Evolutionary conservation across 2,329 filamentous ascomycete genomes (phyloP).

Genomic region (Aureobasidium lini): DNA sequence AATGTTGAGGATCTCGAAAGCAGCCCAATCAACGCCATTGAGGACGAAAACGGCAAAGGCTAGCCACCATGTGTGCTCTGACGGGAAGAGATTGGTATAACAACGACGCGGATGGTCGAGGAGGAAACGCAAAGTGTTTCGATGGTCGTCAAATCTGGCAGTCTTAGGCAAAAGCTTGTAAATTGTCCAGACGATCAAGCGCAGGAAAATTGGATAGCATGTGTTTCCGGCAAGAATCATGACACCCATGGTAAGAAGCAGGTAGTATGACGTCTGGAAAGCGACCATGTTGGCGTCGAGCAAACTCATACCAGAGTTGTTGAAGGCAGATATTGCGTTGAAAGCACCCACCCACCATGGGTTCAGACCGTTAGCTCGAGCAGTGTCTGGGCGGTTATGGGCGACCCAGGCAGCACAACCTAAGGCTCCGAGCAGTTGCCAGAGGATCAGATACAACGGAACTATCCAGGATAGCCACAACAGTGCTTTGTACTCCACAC

Average conservation of each 20-base stretch:
- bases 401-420: constrained; percentile 56
- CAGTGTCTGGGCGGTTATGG: constrained; percentile 42
- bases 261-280: constrained; percentile 42
- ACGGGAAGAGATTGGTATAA: constrained; percentile 56
- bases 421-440: constrained; percentile 53
- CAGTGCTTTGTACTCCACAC: constrained; percentile 57
- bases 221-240: constrained; percentile 49
- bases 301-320: constrained; percentile 63
- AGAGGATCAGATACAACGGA: constrained; percentile 52
- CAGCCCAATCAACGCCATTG: constrained; percentile 47
- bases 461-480: constrained; percentile 53
- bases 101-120: constrained; percentile 57
- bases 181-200: constrained; percentile 51
- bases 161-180: constrained; percentile 39
- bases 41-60: constrained; percentile 44
- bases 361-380: constrained; percentile 50
- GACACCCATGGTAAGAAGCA: constrained; percentile 42
- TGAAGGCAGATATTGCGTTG: constrained; percentile 61
- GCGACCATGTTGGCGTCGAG: constrained; percentile 59
- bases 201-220: constrained; percentile 51
- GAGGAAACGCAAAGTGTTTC: constrained; percentile 46
- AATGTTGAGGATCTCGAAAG: constrained; percentile 48
- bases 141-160: constrained; percentile 33
- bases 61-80: constrained; percentile 52
- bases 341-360: constrained; percentile 65